These are phyloP conservation scores for Staphylotrichum longicolle DNA, from an alignment of 495 filamentous ascomycete species.

Conservation along the genomic window DNA sequence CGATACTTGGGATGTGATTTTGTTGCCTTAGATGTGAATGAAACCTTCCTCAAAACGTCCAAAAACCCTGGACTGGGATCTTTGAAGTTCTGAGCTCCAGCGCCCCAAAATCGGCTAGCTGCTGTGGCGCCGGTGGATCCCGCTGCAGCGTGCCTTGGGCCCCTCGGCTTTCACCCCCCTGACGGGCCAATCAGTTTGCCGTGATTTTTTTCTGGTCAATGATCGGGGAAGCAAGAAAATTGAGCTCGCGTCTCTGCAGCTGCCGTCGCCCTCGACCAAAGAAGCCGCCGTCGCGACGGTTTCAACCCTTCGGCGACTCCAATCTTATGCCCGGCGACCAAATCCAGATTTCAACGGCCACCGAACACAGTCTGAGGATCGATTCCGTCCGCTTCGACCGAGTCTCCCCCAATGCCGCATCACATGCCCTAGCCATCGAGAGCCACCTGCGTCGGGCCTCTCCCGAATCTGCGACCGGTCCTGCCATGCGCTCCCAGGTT, in stretches of 20 bases:
- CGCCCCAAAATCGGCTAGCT: conserved; percentile 1
- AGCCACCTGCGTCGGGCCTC: conserved; percentile 22
- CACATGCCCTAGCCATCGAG: conserved; percentile 21
- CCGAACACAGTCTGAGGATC: background rate
- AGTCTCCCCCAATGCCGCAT: conserved; percentile 19
- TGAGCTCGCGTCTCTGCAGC: background rate
- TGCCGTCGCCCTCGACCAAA: background rate
- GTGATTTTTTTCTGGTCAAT: conserved; percentile 5
- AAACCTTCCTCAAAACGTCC: background rate
- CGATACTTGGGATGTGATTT: background rate
- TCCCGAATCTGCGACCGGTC: conserved; percentile 13
- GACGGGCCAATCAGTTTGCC: too few species aligned
- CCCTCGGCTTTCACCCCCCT: background rate
- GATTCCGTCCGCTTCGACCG: background rate
- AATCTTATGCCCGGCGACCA: background rate
- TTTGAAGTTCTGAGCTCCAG: background rate
- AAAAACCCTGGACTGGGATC: background rate
- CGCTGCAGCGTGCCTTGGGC: background rate
- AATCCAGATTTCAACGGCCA: background rate
- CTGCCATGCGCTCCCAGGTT: conserved; percentile 36
- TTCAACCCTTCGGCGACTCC: background rate
- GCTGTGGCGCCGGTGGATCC: conserved; percentile 6
- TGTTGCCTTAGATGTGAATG: background rate
- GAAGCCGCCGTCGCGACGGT: background rate
- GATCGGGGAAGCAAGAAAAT: conserved; percentile 1